phyloP scores from a whole-genome alignment of 352 stramenopile genomes.

The Phytopythium ostracodes region DNA sequence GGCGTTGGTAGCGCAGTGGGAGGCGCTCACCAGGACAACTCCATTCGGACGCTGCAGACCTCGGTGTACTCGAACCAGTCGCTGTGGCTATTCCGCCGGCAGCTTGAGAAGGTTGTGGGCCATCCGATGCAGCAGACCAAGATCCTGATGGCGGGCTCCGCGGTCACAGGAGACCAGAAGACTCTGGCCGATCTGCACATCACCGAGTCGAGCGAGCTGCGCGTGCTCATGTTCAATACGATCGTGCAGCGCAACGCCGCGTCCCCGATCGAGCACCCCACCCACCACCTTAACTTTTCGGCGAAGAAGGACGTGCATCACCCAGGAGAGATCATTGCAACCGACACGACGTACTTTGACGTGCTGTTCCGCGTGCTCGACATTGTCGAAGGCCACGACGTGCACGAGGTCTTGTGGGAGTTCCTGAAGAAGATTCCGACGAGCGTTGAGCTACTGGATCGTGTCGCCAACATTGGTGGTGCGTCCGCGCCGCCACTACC shows the following conservation, averaged over 20 bases:
- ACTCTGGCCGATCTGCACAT: slow-evolving; percentile 79
- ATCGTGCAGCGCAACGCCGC: slow-evolving; percentile 49
- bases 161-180: slow-evolving; percentile 76
- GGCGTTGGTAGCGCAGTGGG: slow-evolving; percentile 13
- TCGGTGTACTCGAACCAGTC: slow-evolving; percentile 80
- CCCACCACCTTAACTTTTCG: slow-evolving; percentile 30
- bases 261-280: slow-evolving; percentile 23
- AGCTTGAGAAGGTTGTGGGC: slow-evolving; percentile 63
- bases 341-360: slow-evolving; percentile 71
- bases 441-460: slow-evolving; percentile 56
- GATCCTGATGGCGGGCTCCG: slow-evolving; percentile 60
- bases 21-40: slow-evolving; percentile 38
- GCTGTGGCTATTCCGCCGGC: slow-evolving; percentile 61
- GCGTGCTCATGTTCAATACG: slow-evolving; percentile 80
- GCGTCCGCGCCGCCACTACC: slow-evolving; percentile 5
- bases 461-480: slow-evolving; percentile 51
- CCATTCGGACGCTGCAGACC: slow-evolving; percentile 50
- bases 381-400: slow-evolving; percentile 44
- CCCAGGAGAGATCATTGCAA: slow-evolving; percentile 62
- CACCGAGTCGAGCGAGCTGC: slow-evolving; percentile 68
- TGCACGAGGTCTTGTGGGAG: slow-evolving; percentile 73
- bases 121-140: slow-evolving; percentile 83
- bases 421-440: slow-evolving; percentile 84
- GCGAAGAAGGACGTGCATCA: slow-evolving; percentile 26
- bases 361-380: slow-evolving; percentile 83